Conservation (phyloP, 2,329 filamentous ascomycete genomes). For the Xylaria digitata region DNA sequence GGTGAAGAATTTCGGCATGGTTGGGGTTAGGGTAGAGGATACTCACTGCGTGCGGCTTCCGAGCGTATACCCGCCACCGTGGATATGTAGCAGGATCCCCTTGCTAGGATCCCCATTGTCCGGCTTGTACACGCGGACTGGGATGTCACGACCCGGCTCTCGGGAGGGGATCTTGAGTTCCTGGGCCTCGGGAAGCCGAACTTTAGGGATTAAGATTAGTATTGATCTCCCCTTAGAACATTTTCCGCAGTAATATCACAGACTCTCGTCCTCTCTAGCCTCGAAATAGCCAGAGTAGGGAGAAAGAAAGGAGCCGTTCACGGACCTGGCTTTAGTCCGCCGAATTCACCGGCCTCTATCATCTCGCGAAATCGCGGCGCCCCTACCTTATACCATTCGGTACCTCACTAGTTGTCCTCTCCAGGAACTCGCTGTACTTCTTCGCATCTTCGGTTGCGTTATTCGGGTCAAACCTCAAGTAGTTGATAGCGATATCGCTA, state of each 20-base stretch:
- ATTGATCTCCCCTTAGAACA: constrained; percentile 45
- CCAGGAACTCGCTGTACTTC: constrained; percentile 20
- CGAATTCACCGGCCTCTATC: constrained; percentile 53
- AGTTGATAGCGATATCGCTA: constrained; percentile 28
- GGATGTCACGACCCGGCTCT: constrained; percentile 61
- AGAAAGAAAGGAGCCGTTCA: neutral
- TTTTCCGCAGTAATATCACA: too few species aligned
- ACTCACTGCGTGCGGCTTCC: constrained; percentile 24
- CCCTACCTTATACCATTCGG: constrained; percentile 30
- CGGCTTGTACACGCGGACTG: constrained; percentile 59
- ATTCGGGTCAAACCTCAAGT: constrained; percentile 12
- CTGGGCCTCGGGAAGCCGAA: constrained; percentile 58
- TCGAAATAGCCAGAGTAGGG: too few species aligned
- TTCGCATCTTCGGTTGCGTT: constrained; percentile 22
- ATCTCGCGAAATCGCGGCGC: constrained; percentile 26
- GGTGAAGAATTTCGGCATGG: too few species aligned
- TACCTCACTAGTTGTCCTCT: neutral
- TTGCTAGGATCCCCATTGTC: constrained; percentile 52
- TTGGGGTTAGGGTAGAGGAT: neutral
- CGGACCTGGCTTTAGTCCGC: constrained; percentile 23
- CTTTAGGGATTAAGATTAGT: constrained; percentile 51
- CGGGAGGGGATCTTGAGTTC: constrained; percentile 63
- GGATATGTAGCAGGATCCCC: constrained; percentile 66
- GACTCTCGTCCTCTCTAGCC: too few species aligned
- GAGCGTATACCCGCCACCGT: constrained; percentile 58